Evolutionary conservation across 495 filamentous ascomycete genomes (phyloP), one percentile per base, ranked within the genome.

Genomic region (Penicillium longicatenatum): DNA sequence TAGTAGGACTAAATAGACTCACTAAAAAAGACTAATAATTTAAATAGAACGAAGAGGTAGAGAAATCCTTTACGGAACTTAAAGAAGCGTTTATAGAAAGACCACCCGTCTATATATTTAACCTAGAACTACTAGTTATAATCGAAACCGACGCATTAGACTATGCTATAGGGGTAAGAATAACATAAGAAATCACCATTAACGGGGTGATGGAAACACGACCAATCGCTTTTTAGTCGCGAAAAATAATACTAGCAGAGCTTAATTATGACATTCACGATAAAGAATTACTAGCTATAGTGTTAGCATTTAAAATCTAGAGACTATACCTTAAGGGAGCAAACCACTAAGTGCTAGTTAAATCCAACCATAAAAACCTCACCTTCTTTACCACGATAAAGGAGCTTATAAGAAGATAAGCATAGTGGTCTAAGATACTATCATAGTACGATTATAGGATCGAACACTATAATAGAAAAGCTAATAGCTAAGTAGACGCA

Each of bases 191-290:
- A 3, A 26, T 26, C 6, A 26, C 24, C 6, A 26, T 26, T 3
- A 26, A 26, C 3, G 24, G 24, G 24, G 6, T 6, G 2, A 26
- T 26, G 6, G 24, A 26, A 26, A 26, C 6, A 26, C 6, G 6
- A 26, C 24, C 6, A 26, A 26, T 26, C 6, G 6, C 6, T 6
- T 26, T 26, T 6, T 26, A 26, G 14, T 58, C n/a, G n/a, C n/a
- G n/a, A n/a, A n/a, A n/a, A n/a, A n/a, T n/a, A n/a, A n/a, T 24
- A 9, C 53, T 58, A 1, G 65, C 63, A 5, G 65, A 77, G 49
- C 21, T 30, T 0, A 75, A 76, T 44, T 76, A 76, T 47, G 21
- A 65, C 17, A 71, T 73, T n/a, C 49, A 73, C 19, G 51, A 75
- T 35, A 67, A 71, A 42, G 66, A 68, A 47, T 41, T 73, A 3